Evolutionary conservation across 345 rosid species (phyloP), one percentile per base, ranked within the genome.

Genomic region (Carallia brachiata): DNA sequence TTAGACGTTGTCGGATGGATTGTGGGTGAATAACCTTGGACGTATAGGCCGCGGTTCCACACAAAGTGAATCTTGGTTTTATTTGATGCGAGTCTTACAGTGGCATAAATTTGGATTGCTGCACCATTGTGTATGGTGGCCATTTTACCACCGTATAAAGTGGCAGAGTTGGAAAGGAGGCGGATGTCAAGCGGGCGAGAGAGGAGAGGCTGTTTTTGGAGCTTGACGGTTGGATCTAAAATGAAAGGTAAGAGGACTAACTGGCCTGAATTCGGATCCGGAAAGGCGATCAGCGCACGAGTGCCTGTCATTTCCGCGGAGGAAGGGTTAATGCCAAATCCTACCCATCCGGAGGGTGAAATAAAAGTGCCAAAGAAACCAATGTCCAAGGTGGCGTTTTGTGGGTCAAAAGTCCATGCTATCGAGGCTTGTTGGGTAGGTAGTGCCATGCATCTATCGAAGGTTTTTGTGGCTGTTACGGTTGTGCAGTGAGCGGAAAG

Each of bases 321-420:
- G 6, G 81, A 71, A 1, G 93, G 98, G 68, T 95, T 95, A 12
- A 95, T 86, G 0, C 99, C 99, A 83, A 84, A 84, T 1, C 92
- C 99, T 0, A 92, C 99, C 99, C 99, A 95, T 0, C 99, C 98
- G 23, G 99, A 92, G 28, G 97, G 97, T 2, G 98, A 95, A 37
- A 95, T 92, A 69, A 92, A 95, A n/a, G 89, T 84, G 58, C 98
- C 96, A 34, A 88, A 90, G 88, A 95, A 95, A 50, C 85, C 88
- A 47, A 95, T 77, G 85, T 95, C 99, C 8, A 95, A 75, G 8
- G 97, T 89, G 37, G 86, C 79, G 68, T 95, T 90, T 75, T 79
- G 89, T 61, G 91, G 78, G 70, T 92, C 92, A 77, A 87, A 95
- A 18, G 98, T 90, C 98, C 98, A 92, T 0, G 98, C 98, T 12